phyloP scores from a whole-genome alignment of 2,329 filamentous ascomycete species.

The Coniochaeta sp. region DNA sequence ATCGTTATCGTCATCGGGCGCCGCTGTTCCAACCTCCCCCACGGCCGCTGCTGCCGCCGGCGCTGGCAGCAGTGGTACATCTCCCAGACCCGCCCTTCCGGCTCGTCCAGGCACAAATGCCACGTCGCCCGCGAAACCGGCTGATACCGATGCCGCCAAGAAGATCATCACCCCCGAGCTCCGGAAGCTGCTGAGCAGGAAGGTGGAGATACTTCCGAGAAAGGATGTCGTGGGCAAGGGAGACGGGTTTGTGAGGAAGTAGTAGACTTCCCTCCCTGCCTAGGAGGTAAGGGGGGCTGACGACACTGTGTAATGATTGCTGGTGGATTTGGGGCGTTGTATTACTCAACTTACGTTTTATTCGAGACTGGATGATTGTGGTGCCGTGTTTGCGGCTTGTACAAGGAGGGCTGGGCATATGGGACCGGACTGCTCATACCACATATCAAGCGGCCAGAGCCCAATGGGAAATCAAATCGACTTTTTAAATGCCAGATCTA shows the following conservation, averaged over 20 bases:
- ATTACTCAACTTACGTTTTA: background rate
- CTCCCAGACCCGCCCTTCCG: background rate
- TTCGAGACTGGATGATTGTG: too few relatives aligned
- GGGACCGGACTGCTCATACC: too few relatives aligned
- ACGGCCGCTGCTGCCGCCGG: background rate
- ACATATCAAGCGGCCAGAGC: too few relatives aligned
- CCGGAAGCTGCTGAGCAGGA: constrained; percentile 42
- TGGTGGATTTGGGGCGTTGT: background rate
- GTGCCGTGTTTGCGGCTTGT: too few relatives aligned
- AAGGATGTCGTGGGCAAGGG: constrained; percentile 19
- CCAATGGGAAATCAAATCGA: too few relatives aligned
- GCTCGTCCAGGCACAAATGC: constrained; percentile 14
- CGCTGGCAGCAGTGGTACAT: background rate
- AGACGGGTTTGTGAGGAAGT: constrained; percentile 12
- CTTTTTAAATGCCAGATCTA: too few relatives aligned
- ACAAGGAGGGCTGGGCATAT: too few relatives aligned
- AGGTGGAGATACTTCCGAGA: constrained; percentile 35
- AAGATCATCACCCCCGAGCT: constrained; percentile 52
- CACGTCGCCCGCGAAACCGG: constrained; percentile 26
- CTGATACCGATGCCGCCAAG: constrained; percentile 19
- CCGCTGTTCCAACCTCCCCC: background rate
- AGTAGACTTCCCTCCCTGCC: too few relatives aligned
- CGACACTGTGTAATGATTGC: background rate
- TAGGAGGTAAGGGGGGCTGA: background rate
- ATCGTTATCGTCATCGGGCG: background rate